Base-by-base conservation (phyloP, 108 stramenopile species). In the Mediolabrus comicus region DNA sequence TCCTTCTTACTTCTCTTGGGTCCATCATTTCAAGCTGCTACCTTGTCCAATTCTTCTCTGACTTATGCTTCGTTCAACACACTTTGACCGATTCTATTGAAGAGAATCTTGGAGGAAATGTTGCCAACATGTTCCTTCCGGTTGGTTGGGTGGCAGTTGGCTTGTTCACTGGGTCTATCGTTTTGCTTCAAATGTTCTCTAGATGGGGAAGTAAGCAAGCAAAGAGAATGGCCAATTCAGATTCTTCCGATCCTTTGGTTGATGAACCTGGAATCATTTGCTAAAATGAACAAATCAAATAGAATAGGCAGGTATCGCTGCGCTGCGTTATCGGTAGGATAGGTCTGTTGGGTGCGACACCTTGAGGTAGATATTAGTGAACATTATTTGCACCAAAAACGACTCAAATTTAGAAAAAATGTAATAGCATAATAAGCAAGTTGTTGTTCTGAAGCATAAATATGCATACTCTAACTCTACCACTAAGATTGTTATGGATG, bases 41-140 rank as follows among this genome's bases (percentile, higher is more conserved):
- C 65, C 63, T 84, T 71, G 84, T 84, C 28, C 84, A 84, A 62
- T 62, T 84, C 51, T 84, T 84, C 58, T 28, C 73, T 8, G 51
- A 60, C 12, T 22, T 56, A 11, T 81, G 84, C 38, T 84, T 84
- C 38, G 77, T 65, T 25, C 69, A 75, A 11, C 78, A 84, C 60
- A 43, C 62, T 36, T 59, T 84, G 38, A 84, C 84, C 26, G 77
- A 84, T 53, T 75, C 81, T 3, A 62, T 82, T 27, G 59, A 71
- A 28, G 73, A 82, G 8, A 78, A 85, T 58, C 67, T 85, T 24
- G 74, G 34, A 16, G 81, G 81, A 13, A 74, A 82, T 67, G 74
- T 63, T 24, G 38, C 32, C 13, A 82, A 85, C 67, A 33, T 85
- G 31, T 62, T 85, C 17, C 33, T 69, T 16, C 84, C 81, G 41